phyloP scores from a whole-genome alignment of 1,284 basidiomycete genomes.

The Ceratobasidium sp. region DNA sequence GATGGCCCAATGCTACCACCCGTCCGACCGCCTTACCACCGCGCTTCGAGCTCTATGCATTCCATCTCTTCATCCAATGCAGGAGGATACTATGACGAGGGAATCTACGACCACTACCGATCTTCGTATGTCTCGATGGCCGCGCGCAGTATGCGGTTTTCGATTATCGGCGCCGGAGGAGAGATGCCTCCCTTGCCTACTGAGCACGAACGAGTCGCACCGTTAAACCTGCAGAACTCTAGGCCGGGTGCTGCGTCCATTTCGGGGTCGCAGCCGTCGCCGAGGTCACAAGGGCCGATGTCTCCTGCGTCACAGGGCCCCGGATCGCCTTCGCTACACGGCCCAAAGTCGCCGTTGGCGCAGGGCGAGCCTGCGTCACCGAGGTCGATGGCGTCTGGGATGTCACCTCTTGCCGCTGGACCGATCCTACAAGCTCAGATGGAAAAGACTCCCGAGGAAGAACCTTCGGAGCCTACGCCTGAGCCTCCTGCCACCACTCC shows the following conservation, averaged over 20 bases:
- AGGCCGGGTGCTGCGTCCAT: neutral
- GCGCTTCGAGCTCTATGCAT: constrained; percentile 26
- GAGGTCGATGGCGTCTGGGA: constrained; percentile 4
- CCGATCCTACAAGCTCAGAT: constrained; percentile 23
- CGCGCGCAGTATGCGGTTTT: constrained; percentile 44
- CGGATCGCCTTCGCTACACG: constrained; percentile 13
- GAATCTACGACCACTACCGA: constrained; percentile 82
- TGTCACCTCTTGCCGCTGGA: constrained; percentile 32
- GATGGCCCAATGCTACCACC: constrained; percentile 39
- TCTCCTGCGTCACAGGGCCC: constrained; percentile 22
- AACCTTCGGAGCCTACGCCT: neutral
- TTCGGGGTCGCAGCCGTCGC: constrained; percentile 17
- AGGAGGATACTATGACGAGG: constrained; percentile 70
- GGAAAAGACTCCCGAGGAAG: neutral
- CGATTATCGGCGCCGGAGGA: constrained; percentile 10
- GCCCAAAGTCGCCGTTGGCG: constrained; percentile 16
- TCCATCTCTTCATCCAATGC: constrained; percentile 51
- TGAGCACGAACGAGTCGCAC: constrained; percentile 10
- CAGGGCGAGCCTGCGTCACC: constrained; percentile 29
- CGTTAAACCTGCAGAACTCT: constrained; percentile 14
- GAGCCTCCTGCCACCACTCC: neutral
- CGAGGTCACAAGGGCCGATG: constrained; percentile 16
- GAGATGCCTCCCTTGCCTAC: constrained; percentile 38
- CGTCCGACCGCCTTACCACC: constrained; percentile 44
- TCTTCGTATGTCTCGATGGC: constrained; percentile 74